Conservation (phyloP, 805 yeast species). For the Soucietia sequanensis region DNA sequence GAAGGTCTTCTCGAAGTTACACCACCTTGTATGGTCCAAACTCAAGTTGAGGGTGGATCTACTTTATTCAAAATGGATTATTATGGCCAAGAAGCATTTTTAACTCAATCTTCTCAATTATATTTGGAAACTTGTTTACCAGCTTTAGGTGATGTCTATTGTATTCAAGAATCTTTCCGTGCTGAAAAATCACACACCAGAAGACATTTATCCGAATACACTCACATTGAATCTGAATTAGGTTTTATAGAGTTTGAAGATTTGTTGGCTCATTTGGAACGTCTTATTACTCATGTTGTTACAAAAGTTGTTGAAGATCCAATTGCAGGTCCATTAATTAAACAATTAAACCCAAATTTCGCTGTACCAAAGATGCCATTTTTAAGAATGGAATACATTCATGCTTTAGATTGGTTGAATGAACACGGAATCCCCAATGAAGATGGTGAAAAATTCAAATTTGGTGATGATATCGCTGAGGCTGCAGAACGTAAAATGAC, state of each 20-base stretch:
- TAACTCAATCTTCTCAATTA: slow-evolving; percentile 96
- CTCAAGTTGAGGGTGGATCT: slow-evolving; percentile 99
- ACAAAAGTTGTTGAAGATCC: slow-evolving; percentile 85
- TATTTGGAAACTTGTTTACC: slow-evolving; percentile 96
- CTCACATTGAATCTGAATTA: slow-evolving; percentile 95
- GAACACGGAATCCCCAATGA: slow-evolving; percentile 93
- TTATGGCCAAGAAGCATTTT: slow-evolving; percentile 94
- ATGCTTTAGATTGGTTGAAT: slow-evolving; percentile 94
- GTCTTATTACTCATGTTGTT: slow-evolving; percentile 64
- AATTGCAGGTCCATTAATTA: slow-evolving; percentile 83
- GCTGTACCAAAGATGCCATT: slow-evolving; percentile 82
- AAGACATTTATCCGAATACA: slow-evolving; percentile 95
- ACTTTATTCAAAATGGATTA: slow-evolving; percentile 90
- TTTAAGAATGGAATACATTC: slow-evolving; percentile 84
- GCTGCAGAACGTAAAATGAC: slow-evolving; percentile 99
- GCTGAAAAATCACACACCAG: slow-evolving; percentile 99
- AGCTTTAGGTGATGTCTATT: slow-evolving; percentile 93
- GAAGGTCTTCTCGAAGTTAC: slow-evolving; percentile 86
- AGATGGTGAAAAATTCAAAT: slow-evolving; percentile 87
- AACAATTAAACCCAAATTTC: slow-evolving; percentile 91
- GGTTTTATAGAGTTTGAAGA: slow-evolving; percentile 88
- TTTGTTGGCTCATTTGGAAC: slow-evolving; percentile 80
- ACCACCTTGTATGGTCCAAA: slow-evolving; percentile 99
- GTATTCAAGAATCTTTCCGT: slow-evolving; percentile 97
- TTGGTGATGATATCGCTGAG: slow-evolving; percentile 99